A percentile compares a stretch with the other conserved stretches of the same genome.
These are phyloP conservation scores for Cornus controversa DNA, from an alignment of 148 eudicot species.

Conservation along the genomic window DNA sequence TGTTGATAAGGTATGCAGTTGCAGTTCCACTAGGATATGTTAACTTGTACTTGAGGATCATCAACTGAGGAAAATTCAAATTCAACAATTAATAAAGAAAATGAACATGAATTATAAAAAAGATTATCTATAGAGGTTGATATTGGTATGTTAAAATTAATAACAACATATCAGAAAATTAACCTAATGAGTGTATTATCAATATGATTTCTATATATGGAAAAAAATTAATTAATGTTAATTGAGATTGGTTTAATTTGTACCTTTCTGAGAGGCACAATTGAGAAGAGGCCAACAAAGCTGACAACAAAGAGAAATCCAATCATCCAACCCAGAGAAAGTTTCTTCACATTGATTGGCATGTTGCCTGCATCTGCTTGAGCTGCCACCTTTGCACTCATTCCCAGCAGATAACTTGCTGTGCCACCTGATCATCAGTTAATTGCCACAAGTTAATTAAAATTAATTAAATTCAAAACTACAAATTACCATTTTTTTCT, in stretches of 20 bases:
- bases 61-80: constrained; percentile 17
- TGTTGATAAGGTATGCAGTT: constrained; percentile 40
- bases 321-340: constrained; percentile 28
- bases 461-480: no score
- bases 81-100: background rate
- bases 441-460: background rate
- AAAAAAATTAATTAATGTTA: no score
- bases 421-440: constrained; percentile 28
- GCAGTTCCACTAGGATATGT: constrained; percentile 50
- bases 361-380: constrained; percentile 26
- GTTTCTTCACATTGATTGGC: constrained; percentile 28
- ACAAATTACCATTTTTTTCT: no score
- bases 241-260: background rate
- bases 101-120: background rate
- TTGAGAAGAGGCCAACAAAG: constrained; percentile 37
- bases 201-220: no score
- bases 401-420: constrained; percentile 37
- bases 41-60: constrained; percentile 39
- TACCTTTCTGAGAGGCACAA: constrained; percentile 40
- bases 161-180: background rate
- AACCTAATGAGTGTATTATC: no score
- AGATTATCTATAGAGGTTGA: background rate
- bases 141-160: background rate
- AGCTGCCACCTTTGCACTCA: constrained; percentile 27
- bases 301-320: constrained; percentile 34